Evolutionary conservation across 2,329 filamentous ascomycete genomes (phyloP).

Genomic region (Colletotrichum tofieldiae): DNA sequence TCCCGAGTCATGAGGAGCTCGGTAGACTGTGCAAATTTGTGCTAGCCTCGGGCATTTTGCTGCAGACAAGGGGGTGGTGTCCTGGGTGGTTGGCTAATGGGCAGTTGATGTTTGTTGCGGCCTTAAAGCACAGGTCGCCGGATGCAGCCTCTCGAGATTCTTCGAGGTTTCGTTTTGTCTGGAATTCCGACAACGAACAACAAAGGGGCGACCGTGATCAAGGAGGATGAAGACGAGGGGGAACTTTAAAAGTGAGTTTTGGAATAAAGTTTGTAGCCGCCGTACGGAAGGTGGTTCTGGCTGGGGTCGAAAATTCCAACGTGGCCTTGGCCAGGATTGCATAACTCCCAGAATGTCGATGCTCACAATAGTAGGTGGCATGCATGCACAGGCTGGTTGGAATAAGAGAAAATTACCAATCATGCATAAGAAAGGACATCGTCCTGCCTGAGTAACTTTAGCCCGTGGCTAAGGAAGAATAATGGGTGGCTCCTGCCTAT

Average conservation of each 20-base stretch:
- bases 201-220: not conserved
- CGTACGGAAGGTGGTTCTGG: not conserved
- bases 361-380: not conserved
- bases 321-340: not conserved
- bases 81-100: not conserved
- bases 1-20: constrained; percentile 38
- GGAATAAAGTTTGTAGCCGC: constrained; percentile 4
- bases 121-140: constrained; percentile 9
- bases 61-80: not conserved
- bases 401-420: not conserved
- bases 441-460: not conserved
- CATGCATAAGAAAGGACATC: not conserved
- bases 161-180: not conserved
- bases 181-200: not conserved
- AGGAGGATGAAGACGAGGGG: not conserved
- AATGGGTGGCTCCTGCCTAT: not conserved
- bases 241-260: not conserved
- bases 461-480: not conserved
- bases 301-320: not conserved
- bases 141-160: constrained; percentile 15
- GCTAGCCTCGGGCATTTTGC: constrained; percentile 35
- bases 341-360: not conserved
- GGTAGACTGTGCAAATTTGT: constrained; percentile 21
- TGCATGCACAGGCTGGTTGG: not conserved
- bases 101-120: not conserved